Conservation (phyloP, 208 protist genomes). For the Trypanosomatidae sp. region DNA sequence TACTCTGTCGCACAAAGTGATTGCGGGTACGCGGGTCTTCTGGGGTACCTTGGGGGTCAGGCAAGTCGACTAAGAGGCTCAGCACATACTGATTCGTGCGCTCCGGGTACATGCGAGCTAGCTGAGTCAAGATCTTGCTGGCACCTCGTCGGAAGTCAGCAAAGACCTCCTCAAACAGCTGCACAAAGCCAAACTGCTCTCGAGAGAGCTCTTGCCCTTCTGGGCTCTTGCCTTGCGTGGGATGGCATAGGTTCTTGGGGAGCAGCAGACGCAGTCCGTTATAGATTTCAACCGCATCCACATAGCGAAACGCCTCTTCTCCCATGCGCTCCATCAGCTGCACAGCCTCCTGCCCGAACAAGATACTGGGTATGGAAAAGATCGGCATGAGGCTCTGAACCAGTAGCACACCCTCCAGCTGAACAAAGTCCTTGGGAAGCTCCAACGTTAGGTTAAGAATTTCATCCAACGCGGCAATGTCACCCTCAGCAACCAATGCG, state of each 20-base stretch:
- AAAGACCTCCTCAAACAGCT: slow-evolving; percentile 57
- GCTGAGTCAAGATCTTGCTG: slow-evolving; percentile 35
- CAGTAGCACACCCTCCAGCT: slow-evolving; percentile 28
- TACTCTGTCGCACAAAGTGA: slow-evolving; percentile 77
- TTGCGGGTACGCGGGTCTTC: slow-evolving; percentile 54
- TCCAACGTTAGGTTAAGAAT: slow-evolving; percentile 38
- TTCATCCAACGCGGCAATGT: slow-evolving; percentile 45
- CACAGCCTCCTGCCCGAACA: slow-evolving; percentile 52
- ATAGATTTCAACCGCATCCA: slow-evolving; percentile 42
- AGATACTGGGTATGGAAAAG: slow-evolving; percentile 67
- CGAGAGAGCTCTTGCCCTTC: slow-evolving; percentile 47
- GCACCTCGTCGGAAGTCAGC: slow-evolving; percentile 55
- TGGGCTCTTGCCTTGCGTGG: slow-evolving; percentile 33
- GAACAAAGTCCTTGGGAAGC: slow-evolving; percentile 44
- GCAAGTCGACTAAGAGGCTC: slow-evolving; percentile 37
- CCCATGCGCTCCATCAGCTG: slow-evolving; percentile 41
- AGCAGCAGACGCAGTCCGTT: slow-evolving; percentile 37
- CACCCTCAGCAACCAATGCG: slow-evolving; percentile 20
- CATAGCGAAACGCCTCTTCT: slow-evolving; percentile 27
- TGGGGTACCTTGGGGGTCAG: slow-evolving; percentile 43
- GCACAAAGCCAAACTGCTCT: slow-evolving; percentile 61
- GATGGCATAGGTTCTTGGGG: slow-evolving; percentile 70
- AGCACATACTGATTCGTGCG: slow-evolving; percentile 57
- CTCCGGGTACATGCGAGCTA: slow-evolving; percentile 47
- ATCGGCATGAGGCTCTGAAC: slow-evolving; percentile 35